Conservation (phyloP, 148 eudicot genomes). For the Camellia lanceoleosa region DNA sequence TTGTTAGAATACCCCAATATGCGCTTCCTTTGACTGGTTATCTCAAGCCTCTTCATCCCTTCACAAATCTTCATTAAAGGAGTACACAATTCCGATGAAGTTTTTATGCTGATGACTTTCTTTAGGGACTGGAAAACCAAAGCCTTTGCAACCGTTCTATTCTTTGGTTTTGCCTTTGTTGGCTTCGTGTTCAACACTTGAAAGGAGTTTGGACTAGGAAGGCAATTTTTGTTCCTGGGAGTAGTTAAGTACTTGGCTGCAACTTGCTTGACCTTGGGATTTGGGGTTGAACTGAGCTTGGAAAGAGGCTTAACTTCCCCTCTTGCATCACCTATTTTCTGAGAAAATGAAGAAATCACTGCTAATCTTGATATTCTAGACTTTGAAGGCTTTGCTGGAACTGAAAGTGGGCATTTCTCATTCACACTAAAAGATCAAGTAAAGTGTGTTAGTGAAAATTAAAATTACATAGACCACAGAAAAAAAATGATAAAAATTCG, state of each 20-base stretch:
- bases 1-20: constrained; percentile 30
- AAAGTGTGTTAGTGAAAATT: not conserved
- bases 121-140: constrained; percentile 63
- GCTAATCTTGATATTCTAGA: constrained; percentile 61
- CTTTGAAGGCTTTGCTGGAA: constrained; percentile 82
- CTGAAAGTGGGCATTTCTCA: constrained; percentile 70
- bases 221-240: constrained; percentile 56
- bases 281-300: constrained; percentile 52
- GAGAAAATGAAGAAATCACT: constrained; percentile 53
- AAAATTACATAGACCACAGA: not conserved
- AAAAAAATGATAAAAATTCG: not conserved
- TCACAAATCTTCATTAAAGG: constrained; percentile 63
- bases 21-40: constrained; percentile 47
- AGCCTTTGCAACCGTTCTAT: constrained; percentile 48
- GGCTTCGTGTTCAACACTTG: constrained; percentile 59
- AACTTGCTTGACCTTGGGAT: constrained; percentile 59
- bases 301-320: constrained; percentile 26
- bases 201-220: constrained; percentile 43
- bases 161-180: constrained; percentile 37
- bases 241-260: constrained; percentile 94
- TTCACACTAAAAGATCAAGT: constrained; percentile 31
- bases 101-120: constrained; percentile 45
- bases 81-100: constrained; percentile 45
- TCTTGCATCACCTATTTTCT: constrained; percentile 35
- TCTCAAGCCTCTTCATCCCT: constrained; percentile 57